Evolutionary conservation across 2,329 filamentous ascomycete species (phyloP).

Genomic region (Rutstroemia sp.): DNA sequence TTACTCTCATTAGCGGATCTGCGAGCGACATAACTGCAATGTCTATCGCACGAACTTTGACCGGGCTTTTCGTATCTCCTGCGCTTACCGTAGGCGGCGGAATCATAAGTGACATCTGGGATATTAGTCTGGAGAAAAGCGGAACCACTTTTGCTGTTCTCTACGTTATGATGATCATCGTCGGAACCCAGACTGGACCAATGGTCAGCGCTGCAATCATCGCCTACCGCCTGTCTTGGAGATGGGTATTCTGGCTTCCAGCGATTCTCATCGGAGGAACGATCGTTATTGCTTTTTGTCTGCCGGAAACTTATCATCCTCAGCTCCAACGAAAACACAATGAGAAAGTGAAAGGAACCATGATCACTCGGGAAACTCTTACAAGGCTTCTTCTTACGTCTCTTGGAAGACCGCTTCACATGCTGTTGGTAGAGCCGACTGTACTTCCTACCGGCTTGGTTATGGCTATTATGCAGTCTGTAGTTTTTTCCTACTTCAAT

Average conservation of each 20-base stretch:
- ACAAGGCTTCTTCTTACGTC: conserved; percentile 2
- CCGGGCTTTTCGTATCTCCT: conserved; percentile 10
- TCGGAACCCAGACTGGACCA: conserved; percentile 8
- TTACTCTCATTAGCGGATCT: conserved; percentile 8
- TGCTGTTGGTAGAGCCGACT: conserved; percentile 12
- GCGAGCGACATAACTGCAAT: conserved; percentile 2
- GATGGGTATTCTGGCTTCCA: conserved; percentile 12
- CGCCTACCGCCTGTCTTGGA: conserved; percentile 2
- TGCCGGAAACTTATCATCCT: conserved; percentile 13
- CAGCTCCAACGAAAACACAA: conserved; percentile 4
- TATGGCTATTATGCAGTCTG: conserved; percentile 10
- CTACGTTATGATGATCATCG: conserved; percentile 6
- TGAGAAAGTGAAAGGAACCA: neutral
- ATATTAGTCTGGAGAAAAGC: conserved; percentile 9
- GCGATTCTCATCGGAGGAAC: conserved; percentile 7
- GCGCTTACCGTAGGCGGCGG: conserved; percentile 7
- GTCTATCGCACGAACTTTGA: conserved; percentile 4
- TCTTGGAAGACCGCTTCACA: conserved; percentile 12
- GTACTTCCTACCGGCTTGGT: conserved; percentile 6
- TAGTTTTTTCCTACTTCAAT: conserved; percentile 11
- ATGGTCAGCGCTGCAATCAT: conserved; percentile 8
- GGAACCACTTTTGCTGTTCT: conserved; percentile 10
- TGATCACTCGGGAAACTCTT: neutral
- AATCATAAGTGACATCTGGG: conserved; percentile 12
- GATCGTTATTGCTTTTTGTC: neutral